Evolutionary conservation across 768 basidiomycete genomes (phyloP).

Genomic region (Strobilomyces echinocephalus): DNA sequence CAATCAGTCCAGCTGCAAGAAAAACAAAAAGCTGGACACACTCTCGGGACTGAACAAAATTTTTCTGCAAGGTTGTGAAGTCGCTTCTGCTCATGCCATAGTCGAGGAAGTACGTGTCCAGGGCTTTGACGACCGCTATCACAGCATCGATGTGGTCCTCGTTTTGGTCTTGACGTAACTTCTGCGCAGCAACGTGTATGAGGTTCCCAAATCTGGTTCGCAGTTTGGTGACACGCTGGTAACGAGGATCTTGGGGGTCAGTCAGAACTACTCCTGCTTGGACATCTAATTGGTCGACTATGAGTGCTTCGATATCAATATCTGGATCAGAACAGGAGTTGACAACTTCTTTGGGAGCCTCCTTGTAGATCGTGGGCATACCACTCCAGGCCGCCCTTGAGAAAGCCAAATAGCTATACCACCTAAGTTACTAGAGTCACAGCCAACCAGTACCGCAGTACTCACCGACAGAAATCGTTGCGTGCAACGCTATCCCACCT

Average conservation of each 20-base stretch:
- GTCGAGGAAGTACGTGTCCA: slow-evolving; percentile 70
- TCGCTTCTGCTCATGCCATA: slow-evolving; percentile 60
- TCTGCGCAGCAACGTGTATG: slow-evolving; percentile 60
- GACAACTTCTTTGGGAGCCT: slow-evolving; percentile 50
- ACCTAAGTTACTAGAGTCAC: slow-evolving; percentile 1
- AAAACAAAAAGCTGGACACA: slow-evolving; percentile 7
- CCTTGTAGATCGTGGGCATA: slow-evolving; percentile 63
- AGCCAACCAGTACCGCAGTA: not conserved
- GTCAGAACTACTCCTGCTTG: slow-evolving; percentile 71
- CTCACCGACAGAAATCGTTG: slow-evolving; percentile 82
- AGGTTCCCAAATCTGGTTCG: slow-evolving; percentile 64
- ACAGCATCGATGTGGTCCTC: slow-evolving; percentile 86
- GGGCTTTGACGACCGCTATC: slow-evolving; percentile 62
- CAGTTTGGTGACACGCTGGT: slow-evolving; percentile 55
- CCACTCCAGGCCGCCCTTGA: slow-evolving; percentile 76
- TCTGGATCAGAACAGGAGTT: slow-evolving; percentile 57
- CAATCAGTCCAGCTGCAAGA: not conserved
- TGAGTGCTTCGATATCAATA: slow-evolving; percentile 63
- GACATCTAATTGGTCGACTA: slow-evolving; percentile 62
- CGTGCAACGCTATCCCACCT: slow-evolving; percentile 64
- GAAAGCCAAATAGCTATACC: slow-evolving; percentile 58
- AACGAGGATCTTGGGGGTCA: slow-evolving; percentile 69
- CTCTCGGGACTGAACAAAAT: slow-evolving; percentile 30
- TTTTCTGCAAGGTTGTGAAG: slow-evolving; percentile 58
- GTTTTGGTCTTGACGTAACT: slow-evolving; percentile 55